These are phyloP conservation scores for Gracilaria gracilis DNA, from an alignment of 23 red algal species.

Conservation along the genomic window DNA sequence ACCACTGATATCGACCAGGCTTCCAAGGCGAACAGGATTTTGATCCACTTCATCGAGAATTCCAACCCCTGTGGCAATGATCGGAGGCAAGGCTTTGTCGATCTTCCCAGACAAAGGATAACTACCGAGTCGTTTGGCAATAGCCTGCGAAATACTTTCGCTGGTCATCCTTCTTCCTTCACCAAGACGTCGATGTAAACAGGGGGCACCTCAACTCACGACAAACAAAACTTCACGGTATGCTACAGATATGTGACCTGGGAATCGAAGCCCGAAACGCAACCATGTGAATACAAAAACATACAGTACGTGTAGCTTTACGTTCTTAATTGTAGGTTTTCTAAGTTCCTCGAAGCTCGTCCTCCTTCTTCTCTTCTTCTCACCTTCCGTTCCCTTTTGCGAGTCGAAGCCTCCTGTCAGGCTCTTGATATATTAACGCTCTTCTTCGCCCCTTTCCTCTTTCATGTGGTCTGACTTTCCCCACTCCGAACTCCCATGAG, in stretches of 20 bases:
- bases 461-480: too few species aligned
- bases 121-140: slow-evolving; percentile 6
- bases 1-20: slow-evolving; percentile 53
- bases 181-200: neutral
- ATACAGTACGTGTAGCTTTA: too few species aligned
- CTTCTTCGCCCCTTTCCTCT: too few species aligned
- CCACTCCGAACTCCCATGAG: too few species aligned
- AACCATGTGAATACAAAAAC: too few species aligned
- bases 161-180: neutral
- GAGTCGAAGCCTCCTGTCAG: too few species aligned
- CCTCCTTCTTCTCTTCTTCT: too few species aligned
- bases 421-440: too few species aligned
- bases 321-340: too few species aligned
- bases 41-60: slow-evolving; percentile 17
- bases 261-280: too few species aligned
- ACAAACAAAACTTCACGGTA: neutral
- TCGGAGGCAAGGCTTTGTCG: neutral
- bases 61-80: neutral
- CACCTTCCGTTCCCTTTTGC: too few species aligned
- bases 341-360: too few species aligned
- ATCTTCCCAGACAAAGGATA: neutral
- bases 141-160: neutral
- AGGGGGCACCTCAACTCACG: neutral
- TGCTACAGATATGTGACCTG: neutral
- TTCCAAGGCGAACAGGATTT: slow-evolving; percentile 32